A percentile compares a stretch with the other conserved stretches of the same genome.
Conservation (phyloP, 306 rosid species). For the Echinosophora koreensis region DNA sequence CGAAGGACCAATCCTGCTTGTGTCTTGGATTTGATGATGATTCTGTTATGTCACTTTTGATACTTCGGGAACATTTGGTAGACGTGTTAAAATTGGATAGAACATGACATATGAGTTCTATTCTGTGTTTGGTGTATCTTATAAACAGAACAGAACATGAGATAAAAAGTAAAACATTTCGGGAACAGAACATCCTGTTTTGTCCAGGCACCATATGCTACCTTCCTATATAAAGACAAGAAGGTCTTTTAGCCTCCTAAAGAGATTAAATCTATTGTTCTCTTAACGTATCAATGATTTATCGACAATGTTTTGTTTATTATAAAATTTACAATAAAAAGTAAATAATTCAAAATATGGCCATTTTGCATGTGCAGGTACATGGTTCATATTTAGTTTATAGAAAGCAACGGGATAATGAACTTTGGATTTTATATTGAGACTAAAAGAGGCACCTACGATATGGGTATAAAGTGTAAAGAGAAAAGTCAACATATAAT, state of each 20-base stretch:
- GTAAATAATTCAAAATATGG: not conserved
- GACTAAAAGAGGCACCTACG: not conserved
- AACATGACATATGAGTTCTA: too few relatives aligned
- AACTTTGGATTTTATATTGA: not conserved
- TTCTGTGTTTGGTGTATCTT: too few relatives aligned
- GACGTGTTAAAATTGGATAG: too few relatives aligned
- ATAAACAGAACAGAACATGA: too few relatives aligned
- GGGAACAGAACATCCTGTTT: too few relatives aligned
- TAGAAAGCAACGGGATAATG: not conserved
- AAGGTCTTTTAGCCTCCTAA: constrained; percentile 30
- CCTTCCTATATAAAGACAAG: not conserved
- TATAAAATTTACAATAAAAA: not conserved
- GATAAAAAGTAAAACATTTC: too few relatives aligned
- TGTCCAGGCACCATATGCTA: too few relatives aligned
- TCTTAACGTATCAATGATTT: constrained; percentile 5
- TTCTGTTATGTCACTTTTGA: constrained; percentile 20
- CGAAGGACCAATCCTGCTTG: constrained; percentile 22
- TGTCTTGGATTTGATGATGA: constrained; percentile 17
- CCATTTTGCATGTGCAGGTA: not conserved
- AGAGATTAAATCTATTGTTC: not conserved
- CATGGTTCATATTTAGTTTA: not conserved
- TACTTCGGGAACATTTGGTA: not conserved
- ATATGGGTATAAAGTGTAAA: not conserved
- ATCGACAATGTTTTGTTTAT: not conserved
- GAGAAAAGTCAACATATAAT: not conserved